Percentiles rank a stretch among this genome's conserved stretches.
Conservation (phyloP, 2,329 filamentous ascomycete genomes). For the Aspergillus sclerotialis region DNA sequence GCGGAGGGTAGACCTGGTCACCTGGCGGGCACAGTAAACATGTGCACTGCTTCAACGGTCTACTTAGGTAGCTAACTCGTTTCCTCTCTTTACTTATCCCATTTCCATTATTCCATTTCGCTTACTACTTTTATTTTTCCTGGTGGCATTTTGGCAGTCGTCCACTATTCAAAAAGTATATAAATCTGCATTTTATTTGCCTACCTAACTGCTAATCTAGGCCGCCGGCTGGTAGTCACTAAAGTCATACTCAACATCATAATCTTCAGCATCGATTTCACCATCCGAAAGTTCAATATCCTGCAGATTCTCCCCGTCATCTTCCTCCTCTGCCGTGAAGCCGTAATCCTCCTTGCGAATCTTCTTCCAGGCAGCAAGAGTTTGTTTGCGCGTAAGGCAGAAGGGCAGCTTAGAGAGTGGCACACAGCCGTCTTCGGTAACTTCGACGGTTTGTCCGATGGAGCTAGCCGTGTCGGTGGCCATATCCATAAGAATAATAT, state of each 20-base stretch:
- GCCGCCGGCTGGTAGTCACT: conserved; percentile 20
- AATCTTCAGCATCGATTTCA: conserved; percentile 25
- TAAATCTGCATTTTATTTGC: neutral
- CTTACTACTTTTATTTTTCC: too few relatives aligned
- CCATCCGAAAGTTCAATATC: conserved; percentile 28
- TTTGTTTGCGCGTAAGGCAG: conserved; percentile 25
- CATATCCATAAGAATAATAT: conserved; percentile 30
- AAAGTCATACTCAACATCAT: conserved; percentile 29
- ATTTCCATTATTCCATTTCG: too few relatives aligned
- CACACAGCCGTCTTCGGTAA: conserved; percentile 23
- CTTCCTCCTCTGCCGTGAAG: conserved; percentile 23
- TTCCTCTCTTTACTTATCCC: too few relatives aligned
- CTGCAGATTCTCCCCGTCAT: conserved; percentile 26
- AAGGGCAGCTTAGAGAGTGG: conserved; percentile 27
- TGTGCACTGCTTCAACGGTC: too few relatives aligned
- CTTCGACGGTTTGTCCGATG: conserved; percentile 21
- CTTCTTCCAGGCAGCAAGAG: conserved; percentile 29
- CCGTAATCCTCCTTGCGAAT: conserved; percentile 27
- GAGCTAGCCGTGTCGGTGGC: conserved; percentile 29
- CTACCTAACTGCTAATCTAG: neutral
- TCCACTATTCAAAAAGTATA: neutral
- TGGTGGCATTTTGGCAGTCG: too few relatives aligned
- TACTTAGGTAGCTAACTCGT: too few relatives aligned
- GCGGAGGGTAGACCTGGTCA: too few relatives aligned
- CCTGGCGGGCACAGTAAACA: too few relatives aligned